Percentiles rank a stretch among this genome's conserved stretches.
Evolutionary conservation across 2,329 filamentous ascomycete species (phyloP).

Genomic region (Verticillium longisporum): DNA sequence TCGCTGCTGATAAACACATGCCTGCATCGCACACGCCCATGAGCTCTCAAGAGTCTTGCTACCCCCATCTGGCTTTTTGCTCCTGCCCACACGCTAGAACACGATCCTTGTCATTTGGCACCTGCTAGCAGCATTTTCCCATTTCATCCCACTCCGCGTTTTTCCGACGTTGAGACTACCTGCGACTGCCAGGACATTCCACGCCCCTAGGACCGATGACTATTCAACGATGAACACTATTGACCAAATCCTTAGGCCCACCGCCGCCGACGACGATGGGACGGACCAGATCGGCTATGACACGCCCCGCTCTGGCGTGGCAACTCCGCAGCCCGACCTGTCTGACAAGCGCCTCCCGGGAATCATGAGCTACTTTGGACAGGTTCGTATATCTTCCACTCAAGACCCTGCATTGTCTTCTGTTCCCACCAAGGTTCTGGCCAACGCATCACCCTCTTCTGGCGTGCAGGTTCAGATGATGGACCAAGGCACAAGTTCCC

Average conservation of each 20-base stretch:
- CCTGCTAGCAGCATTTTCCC: conserved; percentile 28
- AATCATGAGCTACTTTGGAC: conserved; percentile 96
- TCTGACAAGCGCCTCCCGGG: conserved; percentile 92
- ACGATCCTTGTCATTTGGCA: conserved; percentile 15
- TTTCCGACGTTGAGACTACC: not conserved
- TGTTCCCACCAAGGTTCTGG: not conserved
- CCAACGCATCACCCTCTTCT: not conserved
- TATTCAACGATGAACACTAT: conserved; percentile 16
- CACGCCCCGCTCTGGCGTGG: conserved; percentile 83
- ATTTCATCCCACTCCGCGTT: conserved; percentile 2
- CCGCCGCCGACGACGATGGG: conserved; percentile 59
- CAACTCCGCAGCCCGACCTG: conserved; percentile 88
- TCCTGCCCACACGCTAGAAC: not conserved
- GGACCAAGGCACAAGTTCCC: not conserved
- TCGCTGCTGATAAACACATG: conserved; percentile 4
- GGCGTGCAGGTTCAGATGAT: not conserved
- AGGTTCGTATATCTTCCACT: conserved; percentile 87
- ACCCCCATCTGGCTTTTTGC: not conserved
- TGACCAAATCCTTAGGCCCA: conserved; percentile 49
- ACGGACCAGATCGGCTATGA: conserved; percentile 75
- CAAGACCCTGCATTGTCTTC: conserved; percentile 1
- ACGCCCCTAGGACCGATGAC: not conserved
- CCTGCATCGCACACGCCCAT: not conserved
- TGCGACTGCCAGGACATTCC: not conserved
- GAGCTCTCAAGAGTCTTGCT: not conserved